A percentile compares a stretch with the other conserved stretches of the same genome.
These are phyloP conservation scores for Balamuthia mandrillaris DNA, from an alignment of 208 protist species.

Conservation along the genomic window DNA sequence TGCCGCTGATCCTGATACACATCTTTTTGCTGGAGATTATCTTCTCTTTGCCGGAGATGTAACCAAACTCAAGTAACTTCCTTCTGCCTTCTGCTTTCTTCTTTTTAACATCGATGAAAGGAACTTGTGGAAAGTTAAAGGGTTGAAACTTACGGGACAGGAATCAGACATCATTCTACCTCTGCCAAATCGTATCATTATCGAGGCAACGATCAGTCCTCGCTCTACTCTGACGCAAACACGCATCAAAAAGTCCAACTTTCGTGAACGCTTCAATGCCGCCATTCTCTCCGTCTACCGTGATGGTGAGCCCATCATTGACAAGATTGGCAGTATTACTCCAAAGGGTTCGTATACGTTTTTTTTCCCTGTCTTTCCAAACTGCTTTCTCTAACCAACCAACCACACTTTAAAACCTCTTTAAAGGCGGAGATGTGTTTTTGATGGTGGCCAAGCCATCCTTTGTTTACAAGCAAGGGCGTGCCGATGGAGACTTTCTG, in stretches of 20 bases:
- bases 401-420: too few relatives aligned
- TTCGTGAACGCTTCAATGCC: not conserved
- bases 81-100: too few relatives aligned
- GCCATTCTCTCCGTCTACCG: not conserved
- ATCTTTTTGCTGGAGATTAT: not conserved
- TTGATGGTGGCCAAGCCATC: too few relatives aligned
- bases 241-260: too few relatives aligned
- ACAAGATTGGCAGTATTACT: not conserved
- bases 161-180: not conserved
- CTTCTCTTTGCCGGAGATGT: slow-evolving; percentile 16
- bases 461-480: too few relatives aligned
- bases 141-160: slow-evolving; percentile 18
- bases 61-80: too few relatives aligned
- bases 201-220: not conserved
- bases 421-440: too few relatives aligned
- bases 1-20: not conserved
- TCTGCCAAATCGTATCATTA: not conserved
- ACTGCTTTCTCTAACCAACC: too few relatives aligned
- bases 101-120: too few relatives aligned
- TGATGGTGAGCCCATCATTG: not conserved
- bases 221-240: not conserved
- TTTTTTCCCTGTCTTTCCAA: too few relatives aligned
- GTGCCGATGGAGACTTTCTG: not conserved
- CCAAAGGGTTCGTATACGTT: not conserved
- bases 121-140: not conserved